A percentile compares a stretch with the other conserved stretches of the same genome.
Evolutionary conservation across 2,329 filamentous ascomycete species (phyloP).

Genomic region (Cercospora sojina): DNA sequence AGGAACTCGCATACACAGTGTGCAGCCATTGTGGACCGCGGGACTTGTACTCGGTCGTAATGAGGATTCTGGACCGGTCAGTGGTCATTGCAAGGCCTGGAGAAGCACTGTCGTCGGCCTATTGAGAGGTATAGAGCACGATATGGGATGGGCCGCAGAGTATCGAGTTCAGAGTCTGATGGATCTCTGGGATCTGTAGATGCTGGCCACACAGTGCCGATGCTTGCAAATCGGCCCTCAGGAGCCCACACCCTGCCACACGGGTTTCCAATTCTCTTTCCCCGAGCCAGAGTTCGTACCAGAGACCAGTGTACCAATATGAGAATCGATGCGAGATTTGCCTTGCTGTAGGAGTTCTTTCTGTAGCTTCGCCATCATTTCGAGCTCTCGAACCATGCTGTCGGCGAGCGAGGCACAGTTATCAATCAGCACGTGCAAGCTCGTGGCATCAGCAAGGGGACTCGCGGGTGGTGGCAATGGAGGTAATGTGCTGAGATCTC

Average conservation of each 20-base stretch:
- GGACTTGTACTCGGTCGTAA: conserved; percentile 59
- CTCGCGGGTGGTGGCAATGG: conserved; percentile 26
- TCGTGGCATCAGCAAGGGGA: conserved; percentile 33
- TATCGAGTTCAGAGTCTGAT: conserved; percentile 58
- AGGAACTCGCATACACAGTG: conserved; percentile 53
- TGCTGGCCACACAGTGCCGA: not conserved
- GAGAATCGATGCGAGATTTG: conserved; percentile 56
- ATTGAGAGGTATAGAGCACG: conserved; percentile 59
- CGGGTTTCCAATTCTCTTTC: conserved; percentile 32
- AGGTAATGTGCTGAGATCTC: conserved; percentile 52
- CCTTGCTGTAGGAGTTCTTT: conserved; percentile 57
- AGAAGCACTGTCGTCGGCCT: conserved; percentile 56
- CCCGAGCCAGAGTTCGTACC: conserved; percentile 8
- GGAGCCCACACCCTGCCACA: conserved; percentile 28
- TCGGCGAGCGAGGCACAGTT: conserved; percentile 52
- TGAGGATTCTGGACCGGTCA: conserved; percentile 21
- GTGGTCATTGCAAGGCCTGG: conserved; percentile 44
- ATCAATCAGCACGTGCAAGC: conserved; percentile 51
- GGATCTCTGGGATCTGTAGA: conserved; percentile 44
- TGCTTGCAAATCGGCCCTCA: not conserved
- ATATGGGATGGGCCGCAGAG: conserved; percentile 61
- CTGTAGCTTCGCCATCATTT: conserved; percentile 63
- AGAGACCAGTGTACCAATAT: conserved; percentile 26
- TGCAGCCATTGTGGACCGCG: conserved; percentile 62
- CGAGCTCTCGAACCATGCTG: conserved; percentile 63